Evolutionary conservation across 495 filamentous ascomycete species (phyloP), one percentile per base, ranked within the genome.

Genomic region (Xylaria scruposa): DNA sequence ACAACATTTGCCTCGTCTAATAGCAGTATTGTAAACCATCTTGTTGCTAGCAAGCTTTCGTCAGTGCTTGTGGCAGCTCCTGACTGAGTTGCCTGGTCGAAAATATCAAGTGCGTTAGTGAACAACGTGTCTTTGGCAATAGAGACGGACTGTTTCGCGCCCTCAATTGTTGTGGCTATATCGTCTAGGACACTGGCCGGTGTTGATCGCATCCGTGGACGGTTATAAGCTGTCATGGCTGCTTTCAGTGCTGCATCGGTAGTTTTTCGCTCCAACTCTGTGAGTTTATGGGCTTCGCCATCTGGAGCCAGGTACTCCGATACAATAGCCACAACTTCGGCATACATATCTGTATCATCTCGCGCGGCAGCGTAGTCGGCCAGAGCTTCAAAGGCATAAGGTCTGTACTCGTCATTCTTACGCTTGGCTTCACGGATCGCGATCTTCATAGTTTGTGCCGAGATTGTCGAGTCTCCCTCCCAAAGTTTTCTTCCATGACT

Each of bases 361-460:
- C 91, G 87, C 47, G 85, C 87, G 46, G 85, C 86, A 12, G 88
- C 87, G 72, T 95, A 91, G 65, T 90, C 86, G 70, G 92, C 94
- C 13, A 98, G 83, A 51, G 88, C 90, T 64, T 85, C 81, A 67
- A 97, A 83, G 21, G 93, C 93, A 77, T 92, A 86, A 26, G 91
- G 92, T 17, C 92, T 89, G 80, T 97, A 99, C 3, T 83, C 80
- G 31, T 88, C 86, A 78, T 98, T 99, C 73, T 93, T 93, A 19
- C 96, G 90, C 83, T 94, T 97, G 10, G 94, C 94, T 86, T 99
- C 96, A 64, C 95, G 89, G 64, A 95, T 81, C 24, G 90, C 86
- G 73, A 97, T 93, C 78, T 88, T 88, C 78, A 82, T 82, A 74
- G 83, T 80, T 58, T 80, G 76, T 36, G 78, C 81, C 19, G 81